phyloP scores from a whole-genome alignment of 176 grass and related monocot genomes.

The Oryza glumipatula region DNA sequence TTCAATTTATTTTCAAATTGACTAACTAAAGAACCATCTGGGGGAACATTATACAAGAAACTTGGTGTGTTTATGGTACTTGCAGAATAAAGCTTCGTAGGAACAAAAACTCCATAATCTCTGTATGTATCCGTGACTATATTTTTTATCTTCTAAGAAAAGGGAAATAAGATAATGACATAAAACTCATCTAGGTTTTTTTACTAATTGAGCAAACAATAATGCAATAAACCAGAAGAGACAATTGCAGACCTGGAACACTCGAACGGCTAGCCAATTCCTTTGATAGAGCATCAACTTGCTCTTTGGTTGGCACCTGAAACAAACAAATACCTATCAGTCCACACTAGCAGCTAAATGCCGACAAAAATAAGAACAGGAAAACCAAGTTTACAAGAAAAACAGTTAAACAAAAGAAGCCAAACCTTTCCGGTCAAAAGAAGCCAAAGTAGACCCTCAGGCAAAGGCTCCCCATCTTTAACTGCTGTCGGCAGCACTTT shows the following conservation, averaged over 20 bases:
- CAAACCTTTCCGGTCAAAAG: slow-evolving; percentile 97
- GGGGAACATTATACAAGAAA: neutral
- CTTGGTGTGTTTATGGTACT: neutral
- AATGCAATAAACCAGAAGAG: slow-evolving; percentile 5
- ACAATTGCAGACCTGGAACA: slow-evolving; percentile 67
- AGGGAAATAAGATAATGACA: neutral
- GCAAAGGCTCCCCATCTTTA: slow-evolving; percentile 86
- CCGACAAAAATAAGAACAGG: neutral
- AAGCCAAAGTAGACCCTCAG: slow-evolving; percentile 98
- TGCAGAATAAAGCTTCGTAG: neutral
- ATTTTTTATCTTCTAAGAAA: slow-evolving; percentile 22
- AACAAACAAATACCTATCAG: slow-evolving; percentile 29
- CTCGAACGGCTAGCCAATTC: slow-evolving; percentile 73
- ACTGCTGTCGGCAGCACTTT: slow-evolving; percentile 72
- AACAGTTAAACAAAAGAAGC: neutral
- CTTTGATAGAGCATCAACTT: slow-evolving; percentile 77
- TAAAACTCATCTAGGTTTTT: neutral
- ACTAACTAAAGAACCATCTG: neutral
- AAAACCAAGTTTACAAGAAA: neutral
- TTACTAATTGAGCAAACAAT: neutral
- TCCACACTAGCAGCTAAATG: slow-evolving; percentile 6
- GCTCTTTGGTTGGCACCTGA: slow-evolving; percentile 91
- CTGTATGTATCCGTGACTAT: slow-evolving; percentile 3
- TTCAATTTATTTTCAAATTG: neutral
- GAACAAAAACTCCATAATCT: slow-evolving; percentile 11